Evolutionary conservation across 129 eudicot genomes (phyloP).

Genomic region (Saposhnikovia divaricata): DNA sequence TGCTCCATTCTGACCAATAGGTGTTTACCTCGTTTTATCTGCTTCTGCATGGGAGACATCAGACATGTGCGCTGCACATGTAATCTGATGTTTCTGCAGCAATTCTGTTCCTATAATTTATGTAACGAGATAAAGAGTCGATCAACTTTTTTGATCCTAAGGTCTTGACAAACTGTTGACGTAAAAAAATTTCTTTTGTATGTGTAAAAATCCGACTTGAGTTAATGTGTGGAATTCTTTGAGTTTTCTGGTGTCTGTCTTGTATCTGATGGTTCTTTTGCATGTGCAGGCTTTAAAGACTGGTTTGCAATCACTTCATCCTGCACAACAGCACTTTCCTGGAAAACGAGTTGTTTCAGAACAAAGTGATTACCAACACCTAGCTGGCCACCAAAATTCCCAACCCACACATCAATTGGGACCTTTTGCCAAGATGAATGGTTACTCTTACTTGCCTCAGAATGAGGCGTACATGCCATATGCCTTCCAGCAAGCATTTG

Average conservation of each 20-base stretch:
- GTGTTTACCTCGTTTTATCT: too few relatives aligned
- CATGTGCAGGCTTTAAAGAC: constrained; percentile 58
- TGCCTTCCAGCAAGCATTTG: constrained; percentile 78
- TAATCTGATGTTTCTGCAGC: too few relatives aligned
- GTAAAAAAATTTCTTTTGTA: too few relatives aligned
- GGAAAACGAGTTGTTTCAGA: constrained; percentile 58
- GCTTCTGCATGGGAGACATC: too few relatives aligned
- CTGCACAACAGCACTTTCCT: constrained; percentile 50
- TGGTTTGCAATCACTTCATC: constrained; percentile 57
- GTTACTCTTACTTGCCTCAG: constrained; percentile 75
- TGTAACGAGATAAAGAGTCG: background rate
- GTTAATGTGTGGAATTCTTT: background rate
- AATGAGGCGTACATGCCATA: constrained; percentile 82
- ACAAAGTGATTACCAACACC: constrained; percentile 67
- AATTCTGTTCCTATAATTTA: background rate
- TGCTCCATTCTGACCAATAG: too few relatives aligned
- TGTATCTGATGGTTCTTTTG: background rate
- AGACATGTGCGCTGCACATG: background rate
- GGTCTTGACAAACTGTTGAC: background rate
- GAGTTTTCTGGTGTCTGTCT: background rate
- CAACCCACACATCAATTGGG: constrained; percentile 75
- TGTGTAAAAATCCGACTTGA: background rate
- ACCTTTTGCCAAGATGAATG: constrained; percentile 66
- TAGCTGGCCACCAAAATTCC: constrained; percentile 61
- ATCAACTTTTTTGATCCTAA: background rate